Percentiles rank a stretch among this genome's conserved stretches.
phyloP scores from a whole-genome alignment of 345 rosid genomes.

The Heritiera littoralis region DNA sequence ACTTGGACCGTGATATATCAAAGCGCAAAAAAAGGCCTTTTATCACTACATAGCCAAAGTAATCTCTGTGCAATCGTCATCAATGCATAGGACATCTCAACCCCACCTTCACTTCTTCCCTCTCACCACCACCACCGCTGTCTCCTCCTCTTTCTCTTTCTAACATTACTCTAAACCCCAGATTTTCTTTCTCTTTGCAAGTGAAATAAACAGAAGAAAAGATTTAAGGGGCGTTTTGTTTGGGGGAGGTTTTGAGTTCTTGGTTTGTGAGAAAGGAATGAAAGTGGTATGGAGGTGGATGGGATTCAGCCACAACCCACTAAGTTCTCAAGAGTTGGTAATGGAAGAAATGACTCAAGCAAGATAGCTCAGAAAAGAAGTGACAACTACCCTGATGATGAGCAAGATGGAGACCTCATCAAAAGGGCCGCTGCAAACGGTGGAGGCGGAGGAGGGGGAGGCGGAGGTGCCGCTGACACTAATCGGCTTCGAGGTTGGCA shows the following conservation, averaged over 20 bases:
- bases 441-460: constrained; percentile 24
- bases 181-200: neutral
- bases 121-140: constrained; percentile 32
- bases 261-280: constrained; percentile 57
- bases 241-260: constrained; percentile 21
- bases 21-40: constrained; percentile 46
- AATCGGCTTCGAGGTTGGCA: constrained; percentile 62
- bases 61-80: constrained; percentile 51
- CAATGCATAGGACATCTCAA: constrained; percentile 56
- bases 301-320: constrained; percentile 62
- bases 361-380: constrained; percentile 36
- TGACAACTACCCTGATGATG: constrained; percentile 50
- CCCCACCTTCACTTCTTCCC: constrained; percentile 40
- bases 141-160: constrained; percentile 24
- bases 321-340: constrained; percentile 60
- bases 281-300: constrained; percentile 83
- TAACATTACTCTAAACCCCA: neutral
- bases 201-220: constrained; percentile 2
- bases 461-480: constrained; percentile 5
- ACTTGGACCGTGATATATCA: constrained; percentile 79
- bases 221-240: constrained; percentile 4
- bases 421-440: constrained; percentile 36
- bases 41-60: constrained; percentile 46
- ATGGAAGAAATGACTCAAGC: constrained; percentile 44
- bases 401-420: constrained; percentile 49